phyloP scores from a whole-genome alignment of 1,284 basidiomycete species.

The Inonotus hispidus region DNA sequence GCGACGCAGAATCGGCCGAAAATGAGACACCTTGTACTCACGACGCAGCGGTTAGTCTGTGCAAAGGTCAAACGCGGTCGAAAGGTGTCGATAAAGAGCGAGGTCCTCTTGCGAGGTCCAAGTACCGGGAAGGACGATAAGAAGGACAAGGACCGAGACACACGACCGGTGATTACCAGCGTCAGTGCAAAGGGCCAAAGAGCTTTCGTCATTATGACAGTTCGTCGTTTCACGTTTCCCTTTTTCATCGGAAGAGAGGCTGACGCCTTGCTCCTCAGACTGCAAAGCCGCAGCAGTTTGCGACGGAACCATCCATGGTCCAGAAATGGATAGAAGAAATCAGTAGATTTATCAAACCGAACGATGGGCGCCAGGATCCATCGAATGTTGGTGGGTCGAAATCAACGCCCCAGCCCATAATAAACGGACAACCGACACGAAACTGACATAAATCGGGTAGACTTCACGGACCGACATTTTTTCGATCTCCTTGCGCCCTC shows the following conservation, averaged over 20 bases:
- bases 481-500: background rate
- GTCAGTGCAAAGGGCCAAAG: constrained; percentile 51
- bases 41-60: constrained; percentile 51
- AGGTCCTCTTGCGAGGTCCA: constrained; percentile 37
- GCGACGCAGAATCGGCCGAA: constrained; percentile 48
- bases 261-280: constrained; percentile 31
- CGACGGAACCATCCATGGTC: constrained; percentile 36
- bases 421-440: constrained; percentile 2
- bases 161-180: constrained; percentile 37
- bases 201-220: constrained; percentile 60
- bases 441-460: background rate
- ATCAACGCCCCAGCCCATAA: background rate
- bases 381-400: background rate
- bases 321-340: constrained; percentile 48
- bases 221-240: constrained; percentile 26
- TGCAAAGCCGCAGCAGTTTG: constrained; percentile 48
- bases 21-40: constrained; percentile 51
- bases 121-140: constrained; percentile 22
- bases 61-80: constrained; percentile 43
- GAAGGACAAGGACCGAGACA: constrained; percentile 37
- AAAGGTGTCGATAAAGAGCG: constrained; percentile 41
- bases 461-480: background rate
- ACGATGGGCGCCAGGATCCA: background rate
- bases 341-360: constrained; percentile 5
- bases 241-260: background rate